Percentiles rank a stretch among this genome's conserved stretches.
phyloP scores from a whole-genome alignment of 1,284 basidiomycete genomes.

The Cystobasidium slooffiae region DNA sequence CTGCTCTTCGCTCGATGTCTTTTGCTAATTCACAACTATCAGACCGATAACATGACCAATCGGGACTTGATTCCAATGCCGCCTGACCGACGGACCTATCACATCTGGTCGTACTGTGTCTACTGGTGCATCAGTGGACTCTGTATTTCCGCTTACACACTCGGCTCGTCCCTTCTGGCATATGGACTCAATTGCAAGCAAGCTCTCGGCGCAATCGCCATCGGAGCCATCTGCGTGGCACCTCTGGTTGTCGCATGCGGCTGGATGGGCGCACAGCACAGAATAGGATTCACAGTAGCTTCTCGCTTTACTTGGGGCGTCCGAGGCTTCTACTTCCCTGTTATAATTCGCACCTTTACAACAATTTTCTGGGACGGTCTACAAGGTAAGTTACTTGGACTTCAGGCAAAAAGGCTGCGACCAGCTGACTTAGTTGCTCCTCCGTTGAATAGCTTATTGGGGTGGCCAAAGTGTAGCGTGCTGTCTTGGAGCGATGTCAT shows the following conservation, averaged over 20 bases:
- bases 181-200: conserved; percentile 53
- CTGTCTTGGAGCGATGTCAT: conserved; percentile 50
- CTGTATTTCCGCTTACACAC: conserved; percentile 52
- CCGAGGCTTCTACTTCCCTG: conserved; percentile 51
- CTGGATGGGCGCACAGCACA: conserved; percentile 50
- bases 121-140: conserved; percentile 53
- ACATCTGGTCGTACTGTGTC: conserved; percentile 49
- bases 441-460: conserved; percentile 39
- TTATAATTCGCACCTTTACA: conserved; percentile 46
- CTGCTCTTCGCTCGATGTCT: not conserved
- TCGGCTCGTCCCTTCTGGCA: conserved; percentile 51
- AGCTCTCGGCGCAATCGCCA: conserved; percentile 51
- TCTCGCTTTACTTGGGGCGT: conserved; percentile 52
- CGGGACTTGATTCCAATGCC: conserved; percentile 54
- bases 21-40: not conserved
- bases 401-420: no score
- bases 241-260: conserved; percentile 37
- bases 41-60: conserved; percentile 45
- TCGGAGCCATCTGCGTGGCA: conserved; percentile 51
- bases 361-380: conserved; percentile 21
- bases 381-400: not conserved
- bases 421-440: no score
- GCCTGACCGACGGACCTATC: conserved; percentile 51
- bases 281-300: conserved; percentile 53
- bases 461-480: conserved; percentile 52